Evolutionary conservation across 441 rosid genomes (phyloP).

Genomic region (Populus trichocarpa): DNA sequence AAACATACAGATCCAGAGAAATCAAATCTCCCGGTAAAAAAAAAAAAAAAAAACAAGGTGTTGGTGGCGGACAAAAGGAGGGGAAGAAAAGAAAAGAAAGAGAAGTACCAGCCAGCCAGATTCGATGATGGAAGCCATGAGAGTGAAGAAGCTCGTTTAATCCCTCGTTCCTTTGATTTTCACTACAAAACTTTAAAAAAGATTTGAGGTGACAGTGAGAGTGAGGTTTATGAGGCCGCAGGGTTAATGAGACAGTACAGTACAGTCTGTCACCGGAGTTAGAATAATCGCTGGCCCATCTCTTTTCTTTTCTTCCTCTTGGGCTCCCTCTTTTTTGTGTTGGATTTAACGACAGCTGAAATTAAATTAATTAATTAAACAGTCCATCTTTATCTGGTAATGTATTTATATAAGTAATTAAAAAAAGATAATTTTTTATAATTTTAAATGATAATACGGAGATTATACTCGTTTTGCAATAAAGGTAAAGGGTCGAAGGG

Average conservation of each 20-base stretch:
- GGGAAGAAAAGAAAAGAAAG: neutral
- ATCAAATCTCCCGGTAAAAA: neutral
- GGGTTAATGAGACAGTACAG: constrained; percentile 36
- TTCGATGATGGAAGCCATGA: constrained; percentile 62
- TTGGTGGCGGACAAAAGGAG: neutral
- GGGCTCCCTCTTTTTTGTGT: neutral
- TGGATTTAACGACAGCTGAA: neutral
- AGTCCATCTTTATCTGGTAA: neutral
- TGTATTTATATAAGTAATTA: neutral
- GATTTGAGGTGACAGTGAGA: neutral
- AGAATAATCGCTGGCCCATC: constrained; percentile 25
- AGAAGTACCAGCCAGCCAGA: constrained; percentile 80
- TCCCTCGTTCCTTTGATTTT: too few relatives aligned
- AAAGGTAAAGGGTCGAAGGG: neutral
- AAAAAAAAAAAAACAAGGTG: neutral
- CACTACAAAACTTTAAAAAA: neutral
- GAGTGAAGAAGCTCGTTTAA: neutral
- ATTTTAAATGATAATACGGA: neutral
- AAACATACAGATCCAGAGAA: too few relatives aligned
- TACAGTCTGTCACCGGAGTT: constrained; percentile 8
- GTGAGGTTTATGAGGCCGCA: constrained; percentile 1
- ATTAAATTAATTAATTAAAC: too few relatives aligned
- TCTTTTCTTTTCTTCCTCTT: neutral
- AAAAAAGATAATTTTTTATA: too few relatives aligned
- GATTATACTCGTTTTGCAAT: neutral